A percentile compares a stretch with the other conserved stretches of the same genome.
Evolutionary conservation across 1,139 yeast species (phyloP).

Genomic region (Nadsonia commutata): DNA sequence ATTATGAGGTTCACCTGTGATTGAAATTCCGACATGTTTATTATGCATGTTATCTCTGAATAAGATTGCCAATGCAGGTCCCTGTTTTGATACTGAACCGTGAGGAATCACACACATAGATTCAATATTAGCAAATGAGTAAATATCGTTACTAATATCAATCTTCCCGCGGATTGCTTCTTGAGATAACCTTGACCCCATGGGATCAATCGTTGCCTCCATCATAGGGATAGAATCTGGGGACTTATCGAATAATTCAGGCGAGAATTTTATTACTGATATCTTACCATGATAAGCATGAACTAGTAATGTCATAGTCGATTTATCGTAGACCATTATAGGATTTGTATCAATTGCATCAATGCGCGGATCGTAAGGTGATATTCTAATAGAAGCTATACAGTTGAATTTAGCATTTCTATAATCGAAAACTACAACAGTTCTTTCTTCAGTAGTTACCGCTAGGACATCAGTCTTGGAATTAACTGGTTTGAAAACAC

Average conservation of each 20-base stretch:
- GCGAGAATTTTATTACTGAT: background rate
- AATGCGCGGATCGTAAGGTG: background rate
- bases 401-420: background rate
- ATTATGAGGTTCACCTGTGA: background rate
- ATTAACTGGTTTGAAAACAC: background rate
- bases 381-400: background rate
- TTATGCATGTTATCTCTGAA: background rate
- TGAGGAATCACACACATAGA: background rate
- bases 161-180: background rate
- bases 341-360: background rate
- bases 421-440: background rate
- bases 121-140: background rate
- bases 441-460: slow-evolving; percentile 4
- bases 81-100: background rate
- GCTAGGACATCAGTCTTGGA: background rate
- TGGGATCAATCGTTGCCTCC: background rate
- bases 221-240: background rate
- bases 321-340: background rate
- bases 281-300: background rate
- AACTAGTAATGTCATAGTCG: background rate
- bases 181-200: background rate
- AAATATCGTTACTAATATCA: background rate
- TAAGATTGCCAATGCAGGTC: background rate
- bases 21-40: background rate
- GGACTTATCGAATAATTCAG: background rate